Base-by-base conservation (phyloP, 495 filamentous ascomycete genomes). In the Rhizodiscina lignyota region DNA sequence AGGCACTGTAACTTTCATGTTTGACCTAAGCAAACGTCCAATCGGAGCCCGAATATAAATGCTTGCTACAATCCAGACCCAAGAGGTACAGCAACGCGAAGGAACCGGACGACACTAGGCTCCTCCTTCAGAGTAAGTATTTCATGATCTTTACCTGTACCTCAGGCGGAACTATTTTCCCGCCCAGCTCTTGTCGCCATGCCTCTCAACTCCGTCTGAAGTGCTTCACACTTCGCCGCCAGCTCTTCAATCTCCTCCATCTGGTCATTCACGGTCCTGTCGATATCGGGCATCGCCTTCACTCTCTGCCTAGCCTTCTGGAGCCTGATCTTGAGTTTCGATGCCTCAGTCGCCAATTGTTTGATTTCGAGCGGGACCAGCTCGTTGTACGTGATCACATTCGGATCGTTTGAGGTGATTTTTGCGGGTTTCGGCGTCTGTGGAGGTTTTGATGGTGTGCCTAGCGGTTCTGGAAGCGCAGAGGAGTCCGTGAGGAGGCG, bases 191-290 rank as follows among this genome's bases (percentile, higher is more conserved):
- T 20, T 8, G 8, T 5, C 37, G 32, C 37, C 37, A 5, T 37
- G 17, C 21, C 16, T 5, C 35, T 41, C 24, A 56, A 31, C 17
- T 35, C 8, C 32, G 38, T 34, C 40, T 51, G 46, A 56, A 55
- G 39, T 45, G 37, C 43, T 39, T 32, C 10, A 56, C 44, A n/a
- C 47, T 45, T 41, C 35, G 67, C 75, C 59, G 86, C 75, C 30
- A 94, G 64, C 47, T 77, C 74, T 30, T 42, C 43, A 30, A 94
- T 85, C 63, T 94, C 86, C 27, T 56, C 66, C 42, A 83, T 68
- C 59, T 94, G 85, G 49, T 94, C 83, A 31, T 67, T 60, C 1
- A 83, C 57, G n/a, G 61, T 67, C 34, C 82, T 66, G 10, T 72
- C 60, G 31, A 89, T 64, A 57, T 91, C 84, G 10, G 81, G 79